Evolutionary conservation across 176 grass and related monocot genomes (phyloP).

Genomic region (Phyllostachys edulis): DNA sequence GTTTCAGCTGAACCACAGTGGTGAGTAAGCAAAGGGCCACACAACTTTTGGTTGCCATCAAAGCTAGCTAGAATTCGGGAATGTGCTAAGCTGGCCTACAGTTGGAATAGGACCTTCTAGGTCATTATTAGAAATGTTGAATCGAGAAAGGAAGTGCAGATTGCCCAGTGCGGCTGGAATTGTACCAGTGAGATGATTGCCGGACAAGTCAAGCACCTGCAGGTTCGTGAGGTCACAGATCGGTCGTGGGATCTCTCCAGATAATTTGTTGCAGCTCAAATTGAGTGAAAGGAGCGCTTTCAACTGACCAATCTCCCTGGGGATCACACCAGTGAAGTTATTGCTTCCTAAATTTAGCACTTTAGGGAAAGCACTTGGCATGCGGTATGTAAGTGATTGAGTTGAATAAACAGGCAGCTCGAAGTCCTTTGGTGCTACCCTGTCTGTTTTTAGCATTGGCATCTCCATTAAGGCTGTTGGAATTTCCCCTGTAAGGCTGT

Average conservation of each 20-base stretch:
- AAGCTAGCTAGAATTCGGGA: slow-evolving; percentile 29
- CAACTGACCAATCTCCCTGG: neutral
- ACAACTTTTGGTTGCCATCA: slow-evolving; percentile 6
- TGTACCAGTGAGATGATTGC: slow-evolving; percentile 22
- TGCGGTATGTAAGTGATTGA: neutral
- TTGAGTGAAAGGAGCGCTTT: neutral
- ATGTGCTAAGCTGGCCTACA: slow-evolving; percentile 29
- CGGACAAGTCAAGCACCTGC: slow-evolving; percentile 15
- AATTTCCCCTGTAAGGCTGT: slow-evolving; percentile 12
- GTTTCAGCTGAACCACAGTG: neutral
- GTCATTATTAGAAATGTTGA: slow-evolving; percentile 30
- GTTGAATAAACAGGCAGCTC: neutral
- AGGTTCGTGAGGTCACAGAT: slow-evolving; percentile 33
- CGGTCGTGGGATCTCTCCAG: slow-evolving; percentile 9
- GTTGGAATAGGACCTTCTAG: slow-evolving; percentile 35
- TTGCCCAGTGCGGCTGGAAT: neutral
- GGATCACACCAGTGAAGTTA: neutral
- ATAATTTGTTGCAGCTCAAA: slow-evolving; percentile 27
- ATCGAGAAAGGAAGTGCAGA: slow-evolving; percentile 29
- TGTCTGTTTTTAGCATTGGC: neutral
- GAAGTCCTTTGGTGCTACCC: neutral
- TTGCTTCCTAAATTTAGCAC: neutral
- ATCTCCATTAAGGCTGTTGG: neutral
- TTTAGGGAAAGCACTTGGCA: neutral
- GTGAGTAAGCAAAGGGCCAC: neutral